Percentiles rank a stretch among this genome's conserved stretches.
Evolutionary conservation across 345 rosid genomes (phyloP).

Genomic region (Eucalyptus regnans): DNA sequence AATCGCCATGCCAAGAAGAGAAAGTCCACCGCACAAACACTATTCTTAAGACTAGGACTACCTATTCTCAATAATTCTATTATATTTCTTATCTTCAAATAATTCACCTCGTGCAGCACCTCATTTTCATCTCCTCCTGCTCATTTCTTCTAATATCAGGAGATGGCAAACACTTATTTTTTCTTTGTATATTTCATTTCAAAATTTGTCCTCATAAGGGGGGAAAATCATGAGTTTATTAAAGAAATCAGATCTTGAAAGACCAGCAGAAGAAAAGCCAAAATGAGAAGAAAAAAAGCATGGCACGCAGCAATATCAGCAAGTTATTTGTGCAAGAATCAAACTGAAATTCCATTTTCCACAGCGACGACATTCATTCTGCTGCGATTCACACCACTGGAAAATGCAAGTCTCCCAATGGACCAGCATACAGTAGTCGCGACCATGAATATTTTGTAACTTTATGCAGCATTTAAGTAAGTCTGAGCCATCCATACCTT

Average conservation of each 20-base stretch:
- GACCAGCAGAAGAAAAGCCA: not conserved
- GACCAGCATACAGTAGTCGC: not conserved
- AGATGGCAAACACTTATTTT: rapidly evolving
- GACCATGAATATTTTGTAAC: not conserved
- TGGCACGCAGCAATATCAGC: not conserved
- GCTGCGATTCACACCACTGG: not conserved
- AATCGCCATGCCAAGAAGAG: not conserved
- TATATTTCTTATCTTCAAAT: not conserved
- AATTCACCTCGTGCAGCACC: not conserved
- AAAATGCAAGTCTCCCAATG: not conserved
- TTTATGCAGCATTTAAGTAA: not conserved
- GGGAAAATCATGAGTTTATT: not conserved
- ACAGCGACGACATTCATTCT: too few species aligned
- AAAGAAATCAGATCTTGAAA: not conserved
- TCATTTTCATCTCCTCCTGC: not conserved
- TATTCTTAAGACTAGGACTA: not conserved
- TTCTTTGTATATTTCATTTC: not conserved
- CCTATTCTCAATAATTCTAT: not conserved
- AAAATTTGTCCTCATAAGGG: rapidly evolving
- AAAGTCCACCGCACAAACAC: not conserved
- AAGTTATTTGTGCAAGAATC: not conserved
- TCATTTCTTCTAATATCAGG: not conserved
- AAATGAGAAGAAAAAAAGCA: not conserved
- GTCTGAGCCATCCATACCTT: conserved; percentile 28
- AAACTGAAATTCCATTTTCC: not conserved